These are phyloP conservation scores for Cladosporium sp. DNA, from an alignment of 2,329 filamentous ascomycete genomes.

Conservation along the genomic window DNA sequence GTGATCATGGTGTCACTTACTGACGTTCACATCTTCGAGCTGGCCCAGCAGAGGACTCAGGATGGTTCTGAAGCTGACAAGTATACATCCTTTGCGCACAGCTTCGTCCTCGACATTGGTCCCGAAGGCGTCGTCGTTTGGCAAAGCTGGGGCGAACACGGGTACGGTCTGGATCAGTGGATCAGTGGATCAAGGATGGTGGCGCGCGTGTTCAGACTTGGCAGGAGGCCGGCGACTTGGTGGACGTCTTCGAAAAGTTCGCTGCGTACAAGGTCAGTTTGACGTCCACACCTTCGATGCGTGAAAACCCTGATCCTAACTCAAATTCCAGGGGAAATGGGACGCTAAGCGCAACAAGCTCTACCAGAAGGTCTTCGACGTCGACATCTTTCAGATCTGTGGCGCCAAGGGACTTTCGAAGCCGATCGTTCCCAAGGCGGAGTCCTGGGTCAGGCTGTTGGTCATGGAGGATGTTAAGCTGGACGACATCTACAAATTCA, in stretches of 20 bases:
- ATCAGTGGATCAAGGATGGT: background rate
- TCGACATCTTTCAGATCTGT: background rate
- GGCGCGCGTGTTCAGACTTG: background rate
- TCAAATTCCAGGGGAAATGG: background rate
- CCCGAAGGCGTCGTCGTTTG: background rate
- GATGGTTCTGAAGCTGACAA: background rate
- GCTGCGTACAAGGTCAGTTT: background rate
- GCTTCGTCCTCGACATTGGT: background rate
- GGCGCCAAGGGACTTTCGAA: background rate
- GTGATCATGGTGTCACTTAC: background rate
- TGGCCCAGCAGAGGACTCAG: background rate
- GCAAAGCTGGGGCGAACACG: background rate
- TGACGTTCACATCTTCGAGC: background rate
- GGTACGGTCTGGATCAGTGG: background rate
- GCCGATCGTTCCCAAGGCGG: background rate
- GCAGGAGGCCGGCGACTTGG: background rate
- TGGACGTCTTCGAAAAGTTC: background rate
- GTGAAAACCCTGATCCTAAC: too few species aligned
- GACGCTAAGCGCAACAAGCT: background rate
- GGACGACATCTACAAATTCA: background rate
- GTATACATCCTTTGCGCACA: background rate
- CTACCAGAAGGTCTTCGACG: background rate
- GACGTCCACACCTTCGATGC: background rate
- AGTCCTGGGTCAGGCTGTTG: background rate
- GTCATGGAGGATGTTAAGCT: background rate